phyloP scores from a whole-genome alignment of 83 land plant species.

The Diphasiastrum complanatum region DNA sequence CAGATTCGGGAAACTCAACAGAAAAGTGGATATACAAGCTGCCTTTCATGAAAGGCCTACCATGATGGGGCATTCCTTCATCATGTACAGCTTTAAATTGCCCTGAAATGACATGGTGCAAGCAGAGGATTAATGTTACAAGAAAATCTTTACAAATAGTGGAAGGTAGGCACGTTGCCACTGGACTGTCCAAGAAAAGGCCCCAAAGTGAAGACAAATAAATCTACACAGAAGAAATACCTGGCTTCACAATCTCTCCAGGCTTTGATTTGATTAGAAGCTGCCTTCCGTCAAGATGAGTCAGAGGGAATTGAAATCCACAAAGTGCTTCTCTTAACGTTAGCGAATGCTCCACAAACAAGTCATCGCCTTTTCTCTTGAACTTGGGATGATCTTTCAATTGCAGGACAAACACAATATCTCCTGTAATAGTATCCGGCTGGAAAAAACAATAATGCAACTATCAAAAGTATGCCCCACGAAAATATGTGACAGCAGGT shows the following conservation, averaged over 20 bases:
- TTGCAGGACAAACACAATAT: slow-evolving; percentile 32
- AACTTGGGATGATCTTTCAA: slow-evolving; percentile 33
- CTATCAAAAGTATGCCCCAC: too few species aligned
- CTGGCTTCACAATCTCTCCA: slow-evolving; percentile 38
- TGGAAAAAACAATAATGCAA: slow-evolving; percentile 19
- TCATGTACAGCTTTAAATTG: slow-evolving; percentile 34
- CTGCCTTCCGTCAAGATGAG: slow-evolving; percentile 33
- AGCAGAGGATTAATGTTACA: neutral
- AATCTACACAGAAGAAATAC: slow-evolving; percentile 9
- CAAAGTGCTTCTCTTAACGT: slow-evolving; percentile 27
- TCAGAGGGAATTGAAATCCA: slow-evolving; percentile 32
- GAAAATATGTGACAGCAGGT: neutral
- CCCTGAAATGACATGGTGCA: neutral
- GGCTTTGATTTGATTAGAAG: slow-evolving; percentile 33
- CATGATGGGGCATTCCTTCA: slow-evolving; percentile 37
- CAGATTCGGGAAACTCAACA: slow-evolving; percentile 32
- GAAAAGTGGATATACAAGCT: slow-evolving; percentile 31
- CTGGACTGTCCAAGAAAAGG: neutral
- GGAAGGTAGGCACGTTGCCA: neutral
- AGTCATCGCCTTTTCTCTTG: slow-evolving; percentile 37
- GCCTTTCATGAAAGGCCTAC: slow-evolving; percentile 40
- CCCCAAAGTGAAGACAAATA: neutral
- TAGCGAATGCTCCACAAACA: slow-evolving; percentile 29
- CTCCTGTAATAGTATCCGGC: slow-evolving; percentile 33
- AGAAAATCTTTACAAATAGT: neutral